Percentiles rank a stretch among this genome's conserved stretches.
phyloP scores from a whole-genome alignment of 352 stramenopile genomes.

The Globisporangium rhizosaccharum region DNA sequence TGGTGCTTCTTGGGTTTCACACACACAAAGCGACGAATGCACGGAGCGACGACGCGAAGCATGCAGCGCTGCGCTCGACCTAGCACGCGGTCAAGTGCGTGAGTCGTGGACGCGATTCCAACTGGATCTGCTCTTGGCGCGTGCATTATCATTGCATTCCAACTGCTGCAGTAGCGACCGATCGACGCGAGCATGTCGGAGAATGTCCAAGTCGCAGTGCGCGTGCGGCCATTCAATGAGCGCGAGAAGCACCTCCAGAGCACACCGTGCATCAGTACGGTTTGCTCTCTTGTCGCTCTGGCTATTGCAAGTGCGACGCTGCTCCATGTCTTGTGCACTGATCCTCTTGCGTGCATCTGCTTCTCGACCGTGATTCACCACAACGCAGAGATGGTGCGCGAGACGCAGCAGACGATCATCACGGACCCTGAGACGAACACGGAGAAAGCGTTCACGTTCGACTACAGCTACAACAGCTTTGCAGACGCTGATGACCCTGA shows the following conservation, averaged over 20 bases:
- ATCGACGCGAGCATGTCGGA: conserved; percentile 43
- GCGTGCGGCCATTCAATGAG: conserved; percentile 79
- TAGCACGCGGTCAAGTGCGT: too few relatives aligned
- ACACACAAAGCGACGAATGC: too few relatives aligned
- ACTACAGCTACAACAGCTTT: conserved; percentile 89
- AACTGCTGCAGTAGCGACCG: too few relatives aligned
- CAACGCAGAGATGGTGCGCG: conserved; percentile 61
- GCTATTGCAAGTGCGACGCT: background rate
- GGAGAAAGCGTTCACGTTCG: conserved; percentile 84
- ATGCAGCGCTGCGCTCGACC: too few relatives aligned
- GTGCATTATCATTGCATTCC: too few relatives aligned
- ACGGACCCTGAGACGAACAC: conserved; percentile 68
- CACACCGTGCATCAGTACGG: conserved; percentile 62
- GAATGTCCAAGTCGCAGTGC: conserved; percentile 82
- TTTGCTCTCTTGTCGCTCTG: too few relatives aligned
- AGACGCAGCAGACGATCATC: conserved; percentile 81
- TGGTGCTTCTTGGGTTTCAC: too few relatives aligned
- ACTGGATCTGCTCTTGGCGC: too few relatives aligned
- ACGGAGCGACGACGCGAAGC: too few relatives aligned
- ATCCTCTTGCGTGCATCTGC: too few relatives aligned
- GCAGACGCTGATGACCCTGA: conserved; percentile 40
- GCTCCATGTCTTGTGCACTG: background rate
- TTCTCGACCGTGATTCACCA: background rate
- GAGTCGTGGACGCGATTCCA: too few relatives aligned
- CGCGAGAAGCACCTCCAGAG: conserved; percentile 71